These are phyloP conservation scores for Didymella glomerata DNA, from an alignment of 2,329 filamentous ascomycete species.

Conservation along the genomic window DNA sequence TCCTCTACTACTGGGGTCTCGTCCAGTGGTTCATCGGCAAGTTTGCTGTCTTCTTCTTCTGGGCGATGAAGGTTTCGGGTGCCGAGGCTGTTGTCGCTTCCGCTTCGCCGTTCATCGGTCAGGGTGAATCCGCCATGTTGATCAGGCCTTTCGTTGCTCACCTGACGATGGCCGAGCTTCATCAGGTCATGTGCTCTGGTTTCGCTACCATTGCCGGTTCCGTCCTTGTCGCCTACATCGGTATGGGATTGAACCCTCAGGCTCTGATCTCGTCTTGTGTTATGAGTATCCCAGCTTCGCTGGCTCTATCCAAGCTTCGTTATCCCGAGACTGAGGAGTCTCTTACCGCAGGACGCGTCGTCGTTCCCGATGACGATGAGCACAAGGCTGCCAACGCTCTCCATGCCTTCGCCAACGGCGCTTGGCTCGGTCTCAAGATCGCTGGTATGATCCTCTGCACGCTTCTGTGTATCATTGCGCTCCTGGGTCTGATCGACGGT, in stretches of 20 bases:
- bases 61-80: constrained; percentile 84
- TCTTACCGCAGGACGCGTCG: constrained; percentile 80
- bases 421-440: constrained; percentile 87
- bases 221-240: constrained; percentile 85
- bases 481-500: constrained; percentile 77
- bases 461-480: constrained; percentile 82
- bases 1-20: constrained; percentile 81
- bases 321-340: constrained; percentile 90
- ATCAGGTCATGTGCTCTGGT: constrained; percentile 91
- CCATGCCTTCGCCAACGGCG: constrained; percentile 84
- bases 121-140: constrained; percentile 92
- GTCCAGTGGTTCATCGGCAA: constrained; percentile 91
- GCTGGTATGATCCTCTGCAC: constrained; percentile 82
- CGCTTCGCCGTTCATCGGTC: constrained; percentile 91
- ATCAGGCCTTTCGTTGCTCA: constrained; percentile 87
- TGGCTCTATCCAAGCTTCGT: constrained; percentile 88
- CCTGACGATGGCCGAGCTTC: constrained; percentile 85
- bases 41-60: constrained; percentile 91
- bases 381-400: constrained; percentile 80
- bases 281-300: constrained; percentile 92
- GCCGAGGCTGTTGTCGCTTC: constrained; percentile 94
- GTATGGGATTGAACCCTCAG: constrained; percentile 82
- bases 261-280: constrained; percentile 90
- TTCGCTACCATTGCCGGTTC: constrained; percentile 93
- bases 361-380: constrained; percentile 81